Evolutionary conservation across 2,329 filamentous ascomycete genomes (phyloP), one percentile per base, ranked within the genome.

Genomic region (Epichloe sibirici): DNA sequence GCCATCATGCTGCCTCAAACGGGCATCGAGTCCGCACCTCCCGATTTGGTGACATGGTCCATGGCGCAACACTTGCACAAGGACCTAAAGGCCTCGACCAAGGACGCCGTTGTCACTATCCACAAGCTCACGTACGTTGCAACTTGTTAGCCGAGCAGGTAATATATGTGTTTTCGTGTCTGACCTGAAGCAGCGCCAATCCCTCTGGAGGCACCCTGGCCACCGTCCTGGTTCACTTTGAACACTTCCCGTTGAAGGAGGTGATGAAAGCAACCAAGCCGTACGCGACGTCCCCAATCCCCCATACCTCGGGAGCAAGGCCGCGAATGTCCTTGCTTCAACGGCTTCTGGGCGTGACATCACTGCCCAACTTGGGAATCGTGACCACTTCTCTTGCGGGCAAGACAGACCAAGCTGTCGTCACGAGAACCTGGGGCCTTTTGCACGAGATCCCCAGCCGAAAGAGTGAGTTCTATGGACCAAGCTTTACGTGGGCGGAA

Each of bases 201-300:
- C 75, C 79, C 3, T 85, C 82, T 1, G 82, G 82, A n/a, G 83
- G 83, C 46, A 84, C 86, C 2, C 68, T 90, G 4, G 74, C 79
- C 37, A 90, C 88, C 0, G 71, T 82, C 4, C 66, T 96, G 13
- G 76, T 64, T 46, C 57, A 82, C 23, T 71, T 81, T 53, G 80
- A 84, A 28, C 65, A 66, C 45, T 82, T 75, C 60, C 67, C 69
- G 23, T 49, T 78, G 17, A 66, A 70, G 47, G 69, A 82, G 50
- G 57, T 84, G 5, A 62, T 61, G 13, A 68, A 66, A 3, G 67
- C 76, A 2, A 63, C 69, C 51, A 63, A 65, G 25, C 80, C 81
- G 13, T 84, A 75, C 60, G 74, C 75, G 1, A 65, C 79, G 9
- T 85, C 81, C 1, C 82, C 82, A 0, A 62, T 81, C 12, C 70